These are phyloP conservation scores for Paradendryphiella salina DNA, from an alignment of 2,329 filamentous ascomycete species.

Conservation along the genomic window DNA sequence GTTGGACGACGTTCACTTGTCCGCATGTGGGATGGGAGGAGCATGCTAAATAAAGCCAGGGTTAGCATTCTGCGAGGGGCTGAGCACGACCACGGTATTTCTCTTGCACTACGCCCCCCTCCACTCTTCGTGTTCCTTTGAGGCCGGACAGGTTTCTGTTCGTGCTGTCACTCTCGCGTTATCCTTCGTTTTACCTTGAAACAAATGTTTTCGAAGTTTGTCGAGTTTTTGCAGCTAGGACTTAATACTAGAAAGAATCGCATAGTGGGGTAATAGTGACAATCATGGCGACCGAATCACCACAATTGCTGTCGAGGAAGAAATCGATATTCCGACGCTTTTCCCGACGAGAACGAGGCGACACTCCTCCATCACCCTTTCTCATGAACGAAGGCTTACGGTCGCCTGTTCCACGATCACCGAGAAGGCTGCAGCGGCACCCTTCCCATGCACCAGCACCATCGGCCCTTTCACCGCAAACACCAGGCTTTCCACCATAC, in stretches of 20 bases:
- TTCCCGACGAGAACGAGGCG: slow-evolving; percentile 15
- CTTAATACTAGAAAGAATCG: neutral
- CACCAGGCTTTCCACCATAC: no score
- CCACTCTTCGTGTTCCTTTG: slow-evolving; percentile 4
- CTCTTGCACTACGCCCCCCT: slow-evolving; percentile 3
- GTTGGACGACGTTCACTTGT: slow-evolving; percentile 8
- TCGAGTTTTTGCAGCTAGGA: neutral
- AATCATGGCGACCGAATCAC: slow-evolving; percentile 21
- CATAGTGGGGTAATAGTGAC: slow-evolving; percentile 6
- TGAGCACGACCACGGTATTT: slow-evolving; percentile 8
- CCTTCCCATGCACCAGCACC: slow-evolving; percentile 11
- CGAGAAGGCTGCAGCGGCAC: slow-evolving; percentile 3
- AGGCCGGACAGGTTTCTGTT: neutral
- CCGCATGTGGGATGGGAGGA: slow-evolving; percentile 6
- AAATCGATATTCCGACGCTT: slow-evolving; percentile 28
- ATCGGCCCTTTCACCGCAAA: neutral
- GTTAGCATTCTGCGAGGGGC: slow-evolving; percentile 15
- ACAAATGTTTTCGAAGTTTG: neutral
- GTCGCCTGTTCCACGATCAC: neutral
- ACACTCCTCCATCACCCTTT: slow-evolving; percentile 8
- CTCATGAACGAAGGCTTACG: slow-evolving; percentile 5
- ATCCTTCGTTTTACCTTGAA: neutral
- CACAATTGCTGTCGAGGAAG: slow-evolving; percentile 20
- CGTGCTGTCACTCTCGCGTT: slow-evolving; percentile 1
- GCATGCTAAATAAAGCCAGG: slow-evolving; percentile 18